These are phyloP conservation scores for Hymenoscyphus linearis DNA, from an alignment of 2,329 filamentous ascomycete species.

Conservation along the genomic window DNA sequence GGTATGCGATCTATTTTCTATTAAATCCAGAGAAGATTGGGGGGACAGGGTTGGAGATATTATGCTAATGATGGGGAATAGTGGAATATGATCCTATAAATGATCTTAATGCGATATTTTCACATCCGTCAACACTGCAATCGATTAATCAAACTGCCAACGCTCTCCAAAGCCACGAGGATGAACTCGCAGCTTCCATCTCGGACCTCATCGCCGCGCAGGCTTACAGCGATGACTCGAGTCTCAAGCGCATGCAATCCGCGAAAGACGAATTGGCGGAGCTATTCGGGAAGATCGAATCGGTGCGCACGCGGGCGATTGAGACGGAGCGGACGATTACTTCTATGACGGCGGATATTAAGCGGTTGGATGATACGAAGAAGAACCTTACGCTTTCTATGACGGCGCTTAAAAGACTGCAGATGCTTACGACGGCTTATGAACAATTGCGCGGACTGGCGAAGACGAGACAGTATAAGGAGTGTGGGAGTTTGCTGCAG, in stretches of 20 bases:
- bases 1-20: conserved; percentile 20
- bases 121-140: conserved; percentile 77
- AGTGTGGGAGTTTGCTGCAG: conserved; percentile 89
- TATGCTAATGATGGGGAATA: conserved; percentile 31
- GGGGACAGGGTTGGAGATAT: not conserved
- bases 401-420: conserved; percentile 92
- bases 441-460: conserved; percentile 84
- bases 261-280: conserved; percentile 85
- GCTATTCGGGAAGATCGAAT: conserved; percentile 92
- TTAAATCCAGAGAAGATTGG: not conserved
- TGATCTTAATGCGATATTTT: conserved; percentile 90
- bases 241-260: conserved; percentile 83
- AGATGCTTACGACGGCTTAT: conserved; percentile 99
- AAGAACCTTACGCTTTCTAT: conserved; percentile 94
- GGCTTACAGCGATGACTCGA: conserved; percentile 79
- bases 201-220: conserved; percentile 65
- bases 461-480: conserved; percentile 83
- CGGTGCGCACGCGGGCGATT: conserved; percentile 79
- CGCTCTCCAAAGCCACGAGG: conserved; percentile 67
- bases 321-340: conserved; percentile 95
- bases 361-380: conserved; percentile 93
- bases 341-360: conserved; percentile 98
- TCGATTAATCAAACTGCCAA: conserved; percentile 71
- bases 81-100: conserved; percentile 88
- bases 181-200: conserved; percentile 79